Conservation (phyloP, 352 stramenopile species). For the Globisporangium rhizosaccharum region DNA sequence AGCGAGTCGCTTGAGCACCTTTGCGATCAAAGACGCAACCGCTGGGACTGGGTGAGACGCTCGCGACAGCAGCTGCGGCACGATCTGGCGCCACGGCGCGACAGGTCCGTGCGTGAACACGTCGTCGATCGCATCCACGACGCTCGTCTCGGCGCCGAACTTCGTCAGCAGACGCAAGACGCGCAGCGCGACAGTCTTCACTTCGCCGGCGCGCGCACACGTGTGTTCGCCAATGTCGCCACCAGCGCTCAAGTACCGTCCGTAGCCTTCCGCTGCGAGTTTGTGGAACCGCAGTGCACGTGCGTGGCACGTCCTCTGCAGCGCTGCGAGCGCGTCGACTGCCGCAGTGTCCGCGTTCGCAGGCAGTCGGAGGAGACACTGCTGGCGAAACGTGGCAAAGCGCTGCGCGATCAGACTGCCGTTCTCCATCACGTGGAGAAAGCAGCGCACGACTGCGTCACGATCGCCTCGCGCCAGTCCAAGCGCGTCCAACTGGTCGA, state of each 20-base stretch:
- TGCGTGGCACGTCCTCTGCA: slow-evolving; percentile 29
- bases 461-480: slow-evolving; percentile 21
- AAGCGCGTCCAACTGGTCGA: slow-evolving; percentile 37
- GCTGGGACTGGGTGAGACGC: slow-evolving; percentile 43
- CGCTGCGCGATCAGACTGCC: slow-evolving; percentile 31
- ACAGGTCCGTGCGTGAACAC: slow-evolving; percentile 48
- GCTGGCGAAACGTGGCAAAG: slow-evolving; percentile 28
- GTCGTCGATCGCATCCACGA: slow-evolving; percentile 35
- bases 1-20: slow-evolving; percentile 62
- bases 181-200: slow-evolving; percentile 50
- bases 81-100: slow-evolving; percentile 50
- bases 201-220: slow-evolving; percentile 11
- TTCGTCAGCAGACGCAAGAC: slow-evolving; percentile 61
- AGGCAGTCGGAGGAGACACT: slow-evolving; percentile 19
- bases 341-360: slow-evolving; percentile 5
- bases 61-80: slow-evolving; percentile 71
- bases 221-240: not conserved
- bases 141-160: slow-evolving; percentile 42
- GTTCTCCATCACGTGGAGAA: slow-evolving; percentile 53
- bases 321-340: slow-evolving; percentile 24
- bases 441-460: slow-evolving; percentile 29
- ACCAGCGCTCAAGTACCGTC: slow-evolving; percentile 11
- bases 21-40: slow-evolving; percentile 47
- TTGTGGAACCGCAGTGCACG: slow-evolving; percentile 31
- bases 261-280: slow-evolving; percentile 38